Evolutionary conservation across 352 stramenopile species (phyloP).

Genomic region (Phytopythium helicoides): DNA sequence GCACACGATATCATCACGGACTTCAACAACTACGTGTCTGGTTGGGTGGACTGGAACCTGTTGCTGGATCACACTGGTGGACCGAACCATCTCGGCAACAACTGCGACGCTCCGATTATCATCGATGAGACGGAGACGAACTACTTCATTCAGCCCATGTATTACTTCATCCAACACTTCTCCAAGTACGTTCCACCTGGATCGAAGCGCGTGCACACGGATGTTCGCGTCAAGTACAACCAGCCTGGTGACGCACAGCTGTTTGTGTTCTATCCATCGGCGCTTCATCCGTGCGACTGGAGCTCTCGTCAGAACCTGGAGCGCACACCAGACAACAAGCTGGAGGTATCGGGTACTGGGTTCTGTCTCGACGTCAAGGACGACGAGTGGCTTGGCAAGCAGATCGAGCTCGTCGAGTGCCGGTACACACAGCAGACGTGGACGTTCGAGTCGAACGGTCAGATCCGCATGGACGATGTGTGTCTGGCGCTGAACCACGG

Average conservation of each 20-base stretch:
- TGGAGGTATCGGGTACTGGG: conserved; percentile 56
- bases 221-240: conserved; percentile 44
- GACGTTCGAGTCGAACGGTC: too few species aligned
- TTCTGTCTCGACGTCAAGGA: conserved; percentile 64
- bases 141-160: conserved; percentile 86
- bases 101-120: conserved; percentile 80
- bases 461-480: too few species aligned
- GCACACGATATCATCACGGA: conserved; percentile 90
- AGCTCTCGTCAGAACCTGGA: conserved; percentile 61
- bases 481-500: too few species aligned
- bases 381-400: conserved; percentile 38
- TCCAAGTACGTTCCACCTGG: conserved; percentile 83
- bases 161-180: conserved; percentile 91
- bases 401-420: too few species aligned
- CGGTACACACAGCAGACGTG: too few species aligned
- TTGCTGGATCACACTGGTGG: conserved; percentile 84
- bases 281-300: conserved; percentile 56
- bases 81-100: conserved; percentile 86
- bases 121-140: conserved; percentile 56
- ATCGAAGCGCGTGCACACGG: conserved; percentile 60
- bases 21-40: conserved; percentile 84
- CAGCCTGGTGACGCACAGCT: conserved; percentile 63
- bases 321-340: conserved; percentile 64
- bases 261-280: conserved; percentile 56
- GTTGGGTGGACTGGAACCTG: conserved; percentile 94